Base-by-base conservation (phyloP, 140 eudicot genomes). In the Cichorium intybus region DNA sequence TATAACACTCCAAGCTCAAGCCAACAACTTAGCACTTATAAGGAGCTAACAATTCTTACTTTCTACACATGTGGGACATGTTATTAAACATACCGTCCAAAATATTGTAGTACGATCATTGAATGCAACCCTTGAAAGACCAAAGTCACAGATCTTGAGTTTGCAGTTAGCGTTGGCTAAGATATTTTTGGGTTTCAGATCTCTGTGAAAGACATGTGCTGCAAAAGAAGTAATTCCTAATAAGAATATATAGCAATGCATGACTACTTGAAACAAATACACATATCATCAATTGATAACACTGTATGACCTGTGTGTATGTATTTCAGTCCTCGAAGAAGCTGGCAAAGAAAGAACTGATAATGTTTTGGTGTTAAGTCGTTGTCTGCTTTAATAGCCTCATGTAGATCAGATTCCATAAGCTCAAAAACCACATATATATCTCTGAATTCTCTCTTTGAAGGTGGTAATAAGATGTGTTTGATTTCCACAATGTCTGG, bases 181-280 rank as follows among this genome's bases (percentile, higher is more conserved):
- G 20, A 86, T 86, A 63, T 86, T 86, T 57, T 86, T 86, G 3
- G 89, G 95, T 58, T 82, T 82, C 26, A 86, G 33, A 69, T 86
- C 89, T 52, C 95, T 82, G 66, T 86, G 95, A 49, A 73, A 86
- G 17, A 86, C 95, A 74, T 86, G 79, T 49, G 89, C 95, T 86
- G 95, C 80, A 78, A 57, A 17, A 37, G 46, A 34, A 71, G 34
- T 5, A 62, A 33, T 18, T 33, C 35, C 67, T 41, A 56, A 43
- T 55, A 29, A 72, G 67, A 24, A 48, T 24, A 16, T 3, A 54
- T 6, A 24, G 35, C n/a, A 33, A 9, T 10, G 18, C 60, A 12
- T 24, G 48, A 41, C 8, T 10, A 24, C 11, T 4, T 2, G 15
- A 60, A 33, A 26, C 31, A 17, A 16, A 20, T 17, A 24, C 6